Base-by-base conservation (phyloP, 805 yeast genomes). In the Wickerhamomyces strasburgensis region DNA sequence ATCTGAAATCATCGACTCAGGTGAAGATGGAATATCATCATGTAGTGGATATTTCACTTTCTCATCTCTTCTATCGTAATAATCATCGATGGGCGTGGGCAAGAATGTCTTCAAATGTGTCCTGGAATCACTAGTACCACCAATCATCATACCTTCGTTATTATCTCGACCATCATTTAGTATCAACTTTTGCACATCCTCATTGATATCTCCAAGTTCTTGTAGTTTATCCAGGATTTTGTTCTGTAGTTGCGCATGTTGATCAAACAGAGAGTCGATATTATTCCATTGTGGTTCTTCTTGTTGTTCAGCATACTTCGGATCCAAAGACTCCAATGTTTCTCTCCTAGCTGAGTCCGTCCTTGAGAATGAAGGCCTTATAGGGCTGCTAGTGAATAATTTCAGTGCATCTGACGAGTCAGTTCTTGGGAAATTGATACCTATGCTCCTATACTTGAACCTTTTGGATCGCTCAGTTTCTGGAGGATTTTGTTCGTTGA, bases 11-110 rank as follows among this genome's bases (percentile, higher is more conserved):
- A 34, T 38, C 2, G 48, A 44, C 19, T 42, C 49, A 2, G 54
- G 54, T 5, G 54, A 52, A 4, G 56, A 52, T 4, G 56, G 52
- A 4, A 44, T 29, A 19, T 46, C 37, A 6, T 30, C 16, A 15
- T 35, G 23, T 14, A 28, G 19, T 14, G 27, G n/a, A n/a, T n/a
- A n/a, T n/a, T n/a, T n/a, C n/a, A n/a, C n/a, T n/a, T 21, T 21
- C 10, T 21, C 25, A 11, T 21, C 11, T 7, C 11, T 8, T 7
- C 11, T 21, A 11, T 21, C 11, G 11, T 21, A 21, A 21, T 21
- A 21, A 21, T 21, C 25, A 21, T 21, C 25, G 11, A 11, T 8
- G 7, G 25, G 25, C 25, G 25, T 21, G 25, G 25, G 25, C 7
- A 21, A 11, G 11, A 21, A 21, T 21, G 25, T 7, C 11, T 21